Percentiles rank a stretch among this genome's conserved stretches.
These are phyloP conservation scores for Aspergillus glaucus DNA, from an alignment of 2,329 filamentous ascomycete species.

Conservation along the genomic window DNA sequence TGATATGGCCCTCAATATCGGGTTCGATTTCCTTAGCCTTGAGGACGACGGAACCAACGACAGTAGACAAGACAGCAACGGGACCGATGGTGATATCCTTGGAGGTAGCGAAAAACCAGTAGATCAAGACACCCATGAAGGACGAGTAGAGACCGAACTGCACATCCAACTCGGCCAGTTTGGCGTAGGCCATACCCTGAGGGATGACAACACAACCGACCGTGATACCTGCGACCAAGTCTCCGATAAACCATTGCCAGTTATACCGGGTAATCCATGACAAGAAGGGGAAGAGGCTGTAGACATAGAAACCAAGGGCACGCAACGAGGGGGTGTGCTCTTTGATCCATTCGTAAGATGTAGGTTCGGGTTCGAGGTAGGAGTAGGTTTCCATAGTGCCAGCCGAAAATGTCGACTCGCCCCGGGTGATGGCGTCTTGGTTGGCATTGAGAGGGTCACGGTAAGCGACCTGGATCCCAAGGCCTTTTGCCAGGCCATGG, in stretches of 20 bases:
- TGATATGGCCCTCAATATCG: slow-evolving; percentile 51
- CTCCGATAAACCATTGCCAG: slow-evolving; percentile 77
- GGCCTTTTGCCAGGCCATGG: slow-evolving; percentile 66
- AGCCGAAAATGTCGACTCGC: slow-evolving; percentile 72
- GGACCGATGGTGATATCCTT: slow-evolving; percentile 99
- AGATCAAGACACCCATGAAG: slow-evolving; percentile 89
- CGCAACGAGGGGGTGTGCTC: slow-evolving; percentile 55
- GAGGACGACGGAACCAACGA: slow-evolving; percentile 74
- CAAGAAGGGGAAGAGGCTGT: slow-evolving; percentile 76
- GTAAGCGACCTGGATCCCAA: slow-evolving; percentile 76
- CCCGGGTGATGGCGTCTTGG: slow-evolving; percentile 60
- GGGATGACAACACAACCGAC: slow-evolving; percentile 81
- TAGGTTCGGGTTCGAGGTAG: slow-evolving; percentile 79
- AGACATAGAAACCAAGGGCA: slow-evolving; percentile 56
- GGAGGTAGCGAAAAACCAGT: slow-evolving; percentile 97
- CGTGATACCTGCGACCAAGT: slow-evolving; percentile 72
- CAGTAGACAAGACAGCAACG: slow-evolving; percentile 89
- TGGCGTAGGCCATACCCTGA: slow-evolving; percentile 92
- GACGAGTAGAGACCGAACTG: slow-evolving; percentile 90
- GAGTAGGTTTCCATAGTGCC: slow-evolving; percentile 69
- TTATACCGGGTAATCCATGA: slow-evolving; percentile 92
- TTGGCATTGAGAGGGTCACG: slow-evolving; percentile 49
- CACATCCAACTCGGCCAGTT: slow-evolving; percentile 69
- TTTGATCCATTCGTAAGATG: slow-evolving; percentile 63
- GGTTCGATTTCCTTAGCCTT: slow-evolving; percentile 55